Percentiles rank a stretch among this genome's conserved stretches.
Evolutionary conservation across 495 filamentous ascomycete genomes (phyloP).

Genomic region (Aeminium ludgeri): DNA sequence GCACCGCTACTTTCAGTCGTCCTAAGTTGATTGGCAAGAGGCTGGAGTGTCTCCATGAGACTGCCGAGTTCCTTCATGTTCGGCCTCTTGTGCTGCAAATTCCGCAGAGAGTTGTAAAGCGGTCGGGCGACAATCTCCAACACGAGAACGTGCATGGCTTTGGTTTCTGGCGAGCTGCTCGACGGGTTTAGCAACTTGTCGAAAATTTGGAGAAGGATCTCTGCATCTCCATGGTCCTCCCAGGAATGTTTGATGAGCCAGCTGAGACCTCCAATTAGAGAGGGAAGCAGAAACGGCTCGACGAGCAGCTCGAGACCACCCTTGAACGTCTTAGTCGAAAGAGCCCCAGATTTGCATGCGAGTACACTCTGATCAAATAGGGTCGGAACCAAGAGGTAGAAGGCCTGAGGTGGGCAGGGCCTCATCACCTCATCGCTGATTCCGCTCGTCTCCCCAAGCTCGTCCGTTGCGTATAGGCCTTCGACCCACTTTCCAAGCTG

Average conservation of each 20-base stretch:
- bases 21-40: slow-evolving; percentile 49
- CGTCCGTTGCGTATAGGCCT: slow-evolving; percentile 58
- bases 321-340: slow-evolving; percentile 69
- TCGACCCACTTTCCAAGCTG: slow-evolving; percentile 73
- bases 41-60: slow-evolving; percentile 50
- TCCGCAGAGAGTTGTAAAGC: slow-evolving; percentile 56
- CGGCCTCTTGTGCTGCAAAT: slow-evolving; percentile 52
- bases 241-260: slow-evolving; percentile 76
- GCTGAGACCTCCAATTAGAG: slow-evolving; percentile 60
- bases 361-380: slow-evolving; percentile 71
- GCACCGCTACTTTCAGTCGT: slow-evolving; percentile 46
- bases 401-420: slow-evolving; percentile 80
- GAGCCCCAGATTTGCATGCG: slow-evolving; percentile 49
- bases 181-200: slow-evolving; percentile 57
- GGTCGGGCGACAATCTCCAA: slow-evolving; percentile 65
- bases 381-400: slow-evolving; percentile 80
- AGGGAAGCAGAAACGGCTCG: slow-evolving; percentile 77
- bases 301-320: slow-evolving; percentile 78
- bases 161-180: slow-evolving; percentile 64
- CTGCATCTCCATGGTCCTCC: slow-evolving; percentile 37
- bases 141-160: slow-evolving; percentile 64
- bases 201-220: slow-evolving; percentile 58
- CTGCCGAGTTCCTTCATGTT: slow-evolving; percentile 53
- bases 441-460: slow-evolving; percentile 33
- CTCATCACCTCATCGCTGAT: slow-evolving; percentile 83